Evolutionary conservation across 2,329 filamentous ascomycete species (phyloP), one percentile per base, ranked within the genome.

Genomic region (Teratosphaeria zuluensis): DNA sequence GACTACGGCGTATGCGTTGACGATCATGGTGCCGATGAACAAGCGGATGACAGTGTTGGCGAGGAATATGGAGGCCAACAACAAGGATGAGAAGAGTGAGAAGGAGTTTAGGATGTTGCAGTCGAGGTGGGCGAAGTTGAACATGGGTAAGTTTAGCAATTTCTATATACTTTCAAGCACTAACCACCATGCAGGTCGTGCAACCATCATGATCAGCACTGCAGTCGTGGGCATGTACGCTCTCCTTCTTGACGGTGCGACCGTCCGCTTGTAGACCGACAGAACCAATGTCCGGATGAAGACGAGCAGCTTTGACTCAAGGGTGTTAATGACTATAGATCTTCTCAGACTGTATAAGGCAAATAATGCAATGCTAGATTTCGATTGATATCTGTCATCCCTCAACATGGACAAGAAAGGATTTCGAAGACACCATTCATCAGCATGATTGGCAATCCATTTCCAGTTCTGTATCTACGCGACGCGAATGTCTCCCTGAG

Each of bases 191-290:
- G 12, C 5, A 35, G 52, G 28, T 21, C 52, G 28, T 53, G 52
- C 61, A 5, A 52, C 56, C 14, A 30, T 62, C 16, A 64, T 64
- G 62, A 56, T 63, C 32, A 54, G 55, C 14, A 59, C 35, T 30
- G 61, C 61, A 24, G 31, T 63, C 51, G 56, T 56, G 11, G 57
- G 61, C 52, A 48, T 62, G 6, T 58, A 56, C 51, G 61, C 53
- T 19, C 32, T 64, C 14, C 52, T 62, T 68, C 56, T 54, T 11
- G 59, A 63, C 33, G 61, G 61, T 32, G 54, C 32, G 19, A 51
- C 59, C 9, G 28, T 63, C 31, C 53, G 51, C 51, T 30, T 62
- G 28, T 62, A 56, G 96, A 35, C 38, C 42, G 6, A 16, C 4
- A 16, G 1, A 16, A 14, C 9, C 11, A 42, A 42, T 12, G 4